phyloP scores from a whole-genome alignment of 306 rosid species.

The Mimosa bimucronata region DNA sequence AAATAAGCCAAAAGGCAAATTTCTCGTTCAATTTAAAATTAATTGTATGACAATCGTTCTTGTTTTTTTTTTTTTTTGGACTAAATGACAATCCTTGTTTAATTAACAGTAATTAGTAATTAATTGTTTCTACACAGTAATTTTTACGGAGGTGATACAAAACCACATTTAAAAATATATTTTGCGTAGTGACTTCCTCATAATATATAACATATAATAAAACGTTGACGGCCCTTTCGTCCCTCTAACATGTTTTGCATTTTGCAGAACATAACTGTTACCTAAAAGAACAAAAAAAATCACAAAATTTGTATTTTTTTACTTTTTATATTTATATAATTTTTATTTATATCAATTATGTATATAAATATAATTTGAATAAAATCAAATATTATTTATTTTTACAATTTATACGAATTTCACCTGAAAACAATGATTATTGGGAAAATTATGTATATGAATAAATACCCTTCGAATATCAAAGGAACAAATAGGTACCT shows the following conservation, averaged over 20 bases:
- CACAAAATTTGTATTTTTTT: neutral
- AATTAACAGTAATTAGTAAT: neutral
- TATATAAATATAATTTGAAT: neutral
- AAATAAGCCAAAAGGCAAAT: neutral
- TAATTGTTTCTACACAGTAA: neutral
- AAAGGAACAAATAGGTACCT: too few species aligned
- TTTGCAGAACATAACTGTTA: constrained; percentile 41
- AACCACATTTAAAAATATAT: constrained; percentile 36
- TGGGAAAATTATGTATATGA: too few species aligned
- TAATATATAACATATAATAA: neutral
- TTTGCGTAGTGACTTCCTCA: constrained; percentile 3
- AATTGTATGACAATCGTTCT: neutral
- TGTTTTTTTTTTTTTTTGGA: too few species aligned
- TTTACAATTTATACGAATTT: neutral
- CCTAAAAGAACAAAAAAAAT: neutral
- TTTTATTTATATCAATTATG: neutral
- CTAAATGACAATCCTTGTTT: neutral
- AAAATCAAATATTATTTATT: neutral
- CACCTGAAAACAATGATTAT: neutral
- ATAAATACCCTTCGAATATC: too few species aligned
- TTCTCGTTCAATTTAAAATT: neutral
- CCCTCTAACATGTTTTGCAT: constrained; percentile 41
- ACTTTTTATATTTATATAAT: neutral
- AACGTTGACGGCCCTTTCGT: constrained; percentile 52
- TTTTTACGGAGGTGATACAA: constrained; percentile 43